Evolutionary conservation across 2,329 filamentous ascomycete species (phyloP), one percentile per base, ranked within the genome.

Genomic region (Shiraia bambusicola): DNA sequence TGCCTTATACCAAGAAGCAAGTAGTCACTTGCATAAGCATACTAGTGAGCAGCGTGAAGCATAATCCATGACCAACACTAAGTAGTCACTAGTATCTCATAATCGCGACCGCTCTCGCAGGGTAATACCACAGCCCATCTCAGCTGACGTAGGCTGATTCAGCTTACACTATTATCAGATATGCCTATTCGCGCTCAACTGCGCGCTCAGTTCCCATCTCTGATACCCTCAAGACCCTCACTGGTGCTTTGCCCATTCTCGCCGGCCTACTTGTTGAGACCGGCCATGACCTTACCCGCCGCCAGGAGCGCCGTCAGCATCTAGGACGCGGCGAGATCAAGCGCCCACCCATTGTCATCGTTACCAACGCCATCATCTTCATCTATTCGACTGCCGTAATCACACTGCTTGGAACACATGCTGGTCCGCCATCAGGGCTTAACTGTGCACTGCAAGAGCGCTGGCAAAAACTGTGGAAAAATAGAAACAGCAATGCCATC

Each of bases 381-480:
- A 59, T 69, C 38, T 72, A 74, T 42, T 66, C 63, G 24, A 63
- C 69, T 37, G 70, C 71, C 22, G 57, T 76, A 16, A 70, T 73
- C 5, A 76, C 73, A 0, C 63, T 76, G 1, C 67, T 70, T 0
- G 73, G 72, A 6, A 73, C 70, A 8, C 66, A 74, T 46, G 61
- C 69, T 11, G 59, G 63, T 6, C 71, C 73, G 2, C 34, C 65
- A 0, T 63, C 65, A 2, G 63, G 58, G 0, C 52, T 74, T 3
- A 53, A 71, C n/a, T 87, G 84, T 59, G 67, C 71, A 1, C 65
- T 88, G n/a, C 70, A 79, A 7, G 69, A 69, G 3, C 64, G 61
- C 28, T 88, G 85, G 85, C 68, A 72, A 51, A 49, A 44, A 2
- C 58, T 87, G 42, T 87, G 73, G 53, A 61, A 50, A 0, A 52